Percentiles rank a stretch among this genome's conserved stretches.
Evolutionary conservation across 805 yeast species (phyloP).

Genomic region (Kodamaea kaohsiungensis): DNA sequence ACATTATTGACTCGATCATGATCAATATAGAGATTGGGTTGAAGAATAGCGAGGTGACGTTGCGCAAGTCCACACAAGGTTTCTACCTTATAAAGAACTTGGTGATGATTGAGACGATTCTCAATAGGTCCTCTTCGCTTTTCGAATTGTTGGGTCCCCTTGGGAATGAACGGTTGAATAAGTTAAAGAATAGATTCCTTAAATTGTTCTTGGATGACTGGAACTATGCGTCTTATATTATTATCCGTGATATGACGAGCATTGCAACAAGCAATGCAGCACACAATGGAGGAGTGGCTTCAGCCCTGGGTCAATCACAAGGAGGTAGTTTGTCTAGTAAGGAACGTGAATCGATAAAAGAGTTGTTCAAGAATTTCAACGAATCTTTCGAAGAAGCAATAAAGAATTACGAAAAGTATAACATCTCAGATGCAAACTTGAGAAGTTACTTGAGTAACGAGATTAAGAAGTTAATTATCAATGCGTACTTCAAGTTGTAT

Average conservation of each 20-base stretch:
- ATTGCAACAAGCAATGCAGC: constrained; percentile 55
- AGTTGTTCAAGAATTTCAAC: constrained; percentile 80
- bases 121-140: constrained; percentile 57
- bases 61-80: constrained; percentile 57
- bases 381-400: constrained; percentile 78
- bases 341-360: constrained; percentile 81
- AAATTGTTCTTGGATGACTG: constrained; percentile 74
- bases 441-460: constrained; percentile 67
- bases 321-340: constrained; percentile 47
- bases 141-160: constrained; percentile 53
- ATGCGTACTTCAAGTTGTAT: constrained; percentile 82
- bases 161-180: constrained; percentile 65
- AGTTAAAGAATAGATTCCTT: constrained; percentile 70
- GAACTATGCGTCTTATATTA: constrained; percentile 73
- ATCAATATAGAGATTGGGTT: constrained; percentile 64
- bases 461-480: constrained; percentile 70
- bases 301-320: constrained; percentile 13
- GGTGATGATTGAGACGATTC: constrained; percentile 71
- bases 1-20: constrained; percentile 73
- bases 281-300: constrained; percentile 25
- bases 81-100: constrained; percentile 69
- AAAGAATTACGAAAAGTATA: constrained; percentile 61
- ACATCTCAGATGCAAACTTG: constrained; percentile 65
- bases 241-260: constrained; percentile 76
- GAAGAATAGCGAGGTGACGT: constrained; percentile 30